Conservation (phyloP, 73 alveolate species). For the Paramecium sonneborni region DNA sequence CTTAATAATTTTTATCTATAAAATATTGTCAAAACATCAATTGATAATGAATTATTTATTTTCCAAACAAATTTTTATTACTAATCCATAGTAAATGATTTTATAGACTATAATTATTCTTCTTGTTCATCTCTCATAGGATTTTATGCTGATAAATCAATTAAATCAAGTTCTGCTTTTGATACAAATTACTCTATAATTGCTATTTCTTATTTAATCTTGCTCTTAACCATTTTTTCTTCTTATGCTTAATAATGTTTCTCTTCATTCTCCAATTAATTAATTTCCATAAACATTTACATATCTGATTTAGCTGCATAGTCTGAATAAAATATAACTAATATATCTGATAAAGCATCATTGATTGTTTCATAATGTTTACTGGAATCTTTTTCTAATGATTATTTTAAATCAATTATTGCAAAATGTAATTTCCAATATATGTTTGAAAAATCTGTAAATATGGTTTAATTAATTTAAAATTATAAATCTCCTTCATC, state of each 20-base stretch:
- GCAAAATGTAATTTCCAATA: slow-evolving; percentile 58
- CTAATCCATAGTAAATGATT: slow-evolving; percentile 14
- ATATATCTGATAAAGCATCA: slow-evolving; percentile 54
- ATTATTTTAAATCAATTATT: background rate
- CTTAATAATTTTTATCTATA: slow-evolving; percentile 31
- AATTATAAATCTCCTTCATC: background rate
- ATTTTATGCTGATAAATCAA: background rate
- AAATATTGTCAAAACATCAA: background rate
- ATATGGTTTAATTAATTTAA: background rate
- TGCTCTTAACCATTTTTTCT: slow-evolving; percentile 31
- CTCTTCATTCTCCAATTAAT: slow-evolving; percentile 43
- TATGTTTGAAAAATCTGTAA: slow-evolving; percentile 28
- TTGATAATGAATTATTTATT: slow-evolving; percentile 22
- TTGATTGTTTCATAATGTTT: slow-evolving; percentile 29
- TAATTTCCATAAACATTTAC: slow-evolving; percentile 51
- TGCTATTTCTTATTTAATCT: slow-evolving; percentile 22
- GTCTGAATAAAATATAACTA: slow-evolving; percentile 24
- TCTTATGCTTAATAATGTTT: slow-evolving; percentile 44
- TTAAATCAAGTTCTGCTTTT: slow-evolving; percentile 19
- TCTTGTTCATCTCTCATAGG: background rate
- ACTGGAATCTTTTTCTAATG: background rate
- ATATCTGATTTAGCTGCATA: slow-evolving; percentile 56
- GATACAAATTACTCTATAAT: background rate
- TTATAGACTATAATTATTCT: background rate
- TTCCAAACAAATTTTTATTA: slow-evolving; percentile 18